These are phyloP conservation scores for Waltergamsia citrina DNA, from an alignment of 2,329 filamentous ascomycete genomes.

Conservation along the genomic window DNA sequence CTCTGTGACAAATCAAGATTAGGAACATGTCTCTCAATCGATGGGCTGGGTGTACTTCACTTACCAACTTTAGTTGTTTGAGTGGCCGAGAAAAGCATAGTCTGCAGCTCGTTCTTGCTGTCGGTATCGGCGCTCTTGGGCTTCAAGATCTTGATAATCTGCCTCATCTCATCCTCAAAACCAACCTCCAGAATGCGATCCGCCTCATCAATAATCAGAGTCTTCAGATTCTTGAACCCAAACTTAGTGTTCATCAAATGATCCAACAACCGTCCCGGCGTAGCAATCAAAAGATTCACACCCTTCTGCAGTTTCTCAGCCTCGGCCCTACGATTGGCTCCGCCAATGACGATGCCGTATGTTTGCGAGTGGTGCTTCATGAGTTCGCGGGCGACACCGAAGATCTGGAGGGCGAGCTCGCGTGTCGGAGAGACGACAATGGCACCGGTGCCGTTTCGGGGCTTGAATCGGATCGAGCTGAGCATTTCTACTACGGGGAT, in stretches of 20 bases:
- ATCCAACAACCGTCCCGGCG: conserved; percentile 84
- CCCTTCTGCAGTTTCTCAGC: conserved; percentile 91
- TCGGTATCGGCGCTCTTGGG: too few species aligned
- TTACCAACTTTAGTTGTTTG: conserved; percentile 84
- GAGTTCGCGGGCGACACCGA: conserved; percentile 85
- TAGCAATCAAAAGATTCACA: conserved; percentile 90
- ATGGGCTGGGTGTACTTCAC: conserved; percentile 5
- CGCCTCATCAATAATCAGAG: conserved; percentile 90
- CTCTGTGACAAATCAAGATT: too few species aligned
- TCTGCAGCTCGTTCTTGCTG: conserved; percentile 72
- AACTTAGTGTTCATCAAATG: conserved; percentile 92
- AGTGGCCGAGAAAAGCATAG: conserved; percentile 97
- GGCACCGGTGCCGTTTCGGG: conserved; percentile 84
- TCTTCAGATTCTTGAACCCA: conserved; percentile 84
- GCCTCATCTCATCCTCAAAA: conserved; percentile 97
- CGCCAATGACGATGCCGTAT: conserved; percentile 92
- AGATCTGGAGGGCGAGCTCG: conserved; percentile 92
- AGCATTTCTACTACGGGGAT: conserved; percentile 94
- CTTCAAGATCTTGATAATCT: conserved; percentile 82
- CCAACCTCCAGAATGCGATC: conserved; percentile 94
- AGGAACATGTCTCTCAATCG: background rate
- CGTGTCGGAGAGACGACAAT: conserved; percentile 89
- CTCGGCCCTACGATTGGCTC: conserved; percentile 83
- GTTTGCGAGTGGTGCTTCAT: conserved; percentile 92
- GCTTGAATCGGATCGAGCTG: conserved; percentile 83